Evolutionary conservation across 345 rosid species (phyloP).

Genomic region (Clarkia xantiana): DNA sequence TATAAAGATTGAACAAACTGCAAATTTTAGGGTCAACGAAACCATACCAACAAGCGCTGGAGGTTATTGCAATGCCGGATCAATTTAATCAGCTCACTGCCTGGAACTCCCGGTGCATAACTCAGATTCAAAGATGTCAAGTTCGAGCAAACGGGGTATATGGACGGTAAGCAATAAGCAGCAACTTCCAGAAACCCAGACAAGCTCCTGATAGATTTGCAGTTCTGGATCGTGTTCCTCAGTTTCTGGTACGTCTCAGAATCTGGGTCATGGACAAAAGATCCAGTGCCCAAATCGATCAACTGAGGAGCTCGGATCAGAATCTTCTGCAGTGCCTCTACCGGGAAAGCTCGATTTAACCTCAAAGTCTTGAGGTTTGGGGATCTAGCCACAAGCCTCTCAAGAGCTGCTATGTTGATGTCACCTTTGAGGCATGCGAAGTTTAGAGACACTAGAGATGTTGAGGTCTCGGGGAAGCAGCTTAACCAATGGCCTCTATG

Average conservation of each 20-base stretch:
- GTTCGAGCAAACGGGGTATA: conserved; percentile 44
- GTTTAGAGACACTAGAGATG: conserved; percentile 67
- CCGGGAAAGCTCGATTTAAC: conserved; percentile 64
- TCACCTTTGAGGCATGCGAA: conserved; percentile 93
- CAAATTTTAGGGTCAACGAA: conserved; percentile 4
- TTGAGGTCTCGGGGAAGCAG: conserved; percentile 67
- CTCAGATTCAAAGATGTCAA: conserved; percentile 69
- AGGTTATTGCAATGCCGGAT: conserved; percentile 55
- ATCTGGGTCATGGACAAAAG: conserved; percentile 53
- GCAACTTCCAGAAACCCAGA: conserved; percentile 81
- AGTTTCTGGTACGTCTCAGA: conserved; percentile 40
- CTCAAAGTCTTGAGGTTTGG: conserved; percentile 76
- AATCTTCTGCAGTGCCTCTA: conserved; percentile 51
- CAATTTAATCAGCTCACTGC: conserved; percentile 45
- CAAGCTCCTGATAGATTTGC: conserved; percentile 53
- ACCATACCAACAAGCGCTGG: conserved; percentile 71
- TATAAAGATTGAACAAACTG: background rate
- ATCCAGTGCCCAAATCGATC: conserved; percentile 80
- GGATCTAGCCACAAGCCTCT: conserved; percentile 84
- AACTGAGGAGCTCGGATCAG: conserved; percentile 57
- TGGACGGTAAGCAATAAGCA: conserved; percentile 43
- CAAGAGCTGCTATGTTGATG: conserved; percentile 53
- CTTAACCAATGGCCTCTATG: conserved; percentile 87
- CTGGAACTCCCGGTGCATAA: conserved; percentile 63
- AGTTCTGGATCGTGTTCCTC: conserved; percentile 28